Evolutionary conservation across 768 basidiomycete species (phyloP), one percentile per base, ranked within the genome.

Genomic region (Amanita brunnescens): DNA sequence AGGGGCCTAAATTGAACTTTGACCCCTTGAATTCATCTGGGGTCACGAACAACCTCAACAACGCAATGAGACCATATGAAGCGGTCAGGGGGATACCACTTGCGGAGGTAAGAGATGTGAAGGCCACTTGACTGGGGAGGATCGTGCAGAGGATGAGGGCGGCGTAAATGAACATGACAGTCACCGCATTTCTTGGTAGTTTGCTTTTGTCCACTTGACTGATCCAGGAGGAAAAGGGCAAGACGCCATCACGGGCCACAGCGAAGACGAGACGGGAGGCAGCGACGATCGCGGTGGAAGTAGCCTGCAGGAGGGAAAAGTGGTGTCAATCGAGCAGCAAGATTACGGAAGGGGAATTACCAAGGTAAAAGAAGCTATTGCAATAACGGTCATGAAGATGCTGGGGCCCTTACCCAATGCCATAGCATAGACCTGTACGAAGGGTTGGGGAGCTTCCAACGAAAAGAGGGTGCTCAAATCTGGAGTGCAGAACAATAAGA

Each of bases 201-300:
- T 87, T 84, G 13, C 75, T 65, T 0, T 64, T 55, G 44, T 87
- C 82, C 35, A 94, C 87, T 54, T 74, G 68, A 39, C 87, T 82
- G 47, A 96, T 85, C 92, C 91, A 95, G 10, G 68, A 53, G 0
- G 88, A 91, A 41, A 88, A 63, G 0, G 93, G 92, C 7, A 96
- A 71, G 0, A 94, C 89, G 24, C 92, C 92, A 58, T 96, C 93
- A 48, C 93, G 84, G n/a, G 92, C 92, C 39, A 96, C 87, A 7
- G 92, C 93, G 60, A 88, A 96, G 35, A 96, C 77, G 23, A 96
- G 76, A 3, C 92, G 80, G 9, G 91, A 93, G 10, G 91, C 80
- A 2, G 93, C 92, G 18, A 94, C 89, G 51, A 95, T 82, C 14
- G 88, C 80, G 38, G 94, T 78, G 55, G 85, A 90, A 1, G 91